Evolutionary conservation across 768 basidiomycete species (phyloP).

Genomic region (Boletus rubescentipes): DNA sequence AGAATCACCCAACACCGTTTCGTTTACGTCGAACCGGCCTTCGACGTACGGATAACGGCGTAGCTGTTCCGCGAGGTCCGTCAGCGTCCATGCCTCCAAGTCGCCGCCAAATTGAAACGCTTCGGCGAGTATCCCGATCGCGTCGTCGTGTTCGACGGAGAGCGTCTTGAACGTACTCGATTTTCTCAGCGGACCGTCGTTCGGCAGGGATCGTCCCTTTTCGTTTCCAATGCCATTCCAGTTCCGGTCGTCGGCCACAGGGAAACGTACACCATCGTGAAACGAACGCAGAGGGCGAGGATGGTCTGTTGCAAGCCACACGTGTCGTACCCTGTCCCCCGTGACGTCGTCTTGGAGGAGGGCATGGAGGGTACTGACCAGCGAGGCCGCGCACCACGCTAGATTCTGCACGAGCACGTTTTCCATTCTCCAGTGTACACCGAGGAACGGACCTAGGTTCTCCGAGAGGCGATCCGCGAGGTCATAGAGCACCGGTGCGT

Average conservation of each 20-base stretch:
- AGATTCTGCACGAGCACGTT: constrained; percentile 42
- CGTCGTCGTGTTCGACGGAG: constrained; percentile 43
- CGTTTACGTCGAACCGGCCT: constrained; percentile 20
- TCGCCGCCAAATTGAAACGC: constrained; percentile 45
- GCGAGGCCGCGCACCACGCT: constrained; percentile 47
- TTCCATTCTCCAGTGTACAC: constrained; percentile 61
- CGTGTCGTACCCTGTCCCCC: constrained; percentile 34
- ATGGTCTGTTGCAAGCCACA: constrained; percentile 62
- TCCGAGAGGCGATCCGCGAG: constrained; percentile 40
- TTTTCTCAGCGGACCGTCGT: constrained; percentile 20
- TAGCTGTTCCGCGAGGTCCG: constrained; percentile 42
- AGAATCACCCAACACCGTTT: constrained; percentile 42
- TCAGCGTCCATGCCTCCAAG: constrained; percentile 41
- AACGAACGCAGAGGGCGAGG: constrained; percentile 26
- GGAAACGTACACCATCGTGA: constrained; percentile 3
- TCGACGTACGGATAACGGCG: constrained; percentile 23
- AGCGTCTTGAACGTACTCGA: constrained; percentile 50
- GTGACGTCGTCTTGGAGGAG: constrained; percentile 32
- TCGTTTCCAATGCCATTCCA: not conserved
- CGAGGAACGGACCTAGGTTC: constrained; percentile 41
- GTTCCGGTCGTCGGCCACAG: constrained; percentile 12
- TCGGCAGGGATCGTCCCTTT: not conserved
- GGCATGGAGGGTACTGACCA: constrained; percentile 43
- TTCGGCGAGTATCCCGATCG: constrained; percentile 41
- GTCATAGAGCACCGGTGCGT: constrained; percentile 42